These are phyloP conservation scores for Aureobasidium sp. DNA, from an alignment of 2,329 filamentous ascomycete genomes.

Conservation along the genomic window DNA sequence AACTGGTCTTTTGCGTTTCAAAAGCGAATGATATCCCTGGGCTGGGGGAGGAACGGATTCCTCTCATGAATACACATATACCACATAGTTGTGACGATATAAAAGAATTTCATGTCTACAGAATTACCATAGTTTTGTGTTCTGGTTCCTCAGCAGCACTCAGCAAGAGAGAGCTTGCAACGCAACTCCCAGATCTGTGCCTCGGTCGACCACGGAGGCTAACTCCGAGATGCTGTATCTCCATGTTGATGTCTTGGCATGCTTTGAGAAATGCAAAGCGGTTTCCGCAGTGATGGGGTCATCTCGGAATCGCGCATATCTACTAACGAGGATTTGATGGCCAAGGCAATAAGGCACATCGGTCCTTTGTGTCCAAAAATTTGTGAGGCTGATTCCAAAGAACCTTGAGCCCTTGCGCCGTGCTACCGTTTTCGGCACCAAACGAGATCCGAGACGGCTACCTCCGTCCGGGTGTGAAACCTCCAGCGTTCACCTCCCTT, in stretches of 20 bases:
- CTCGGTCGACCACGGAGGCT: background rate
- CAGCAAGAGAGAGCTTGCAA: no score
- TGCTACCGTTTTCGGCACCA: slow-evolving; percentile 2
- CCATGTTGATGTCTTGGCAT: slow-evolving; percentile 8
- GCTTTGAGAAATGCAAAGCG: slow-evolving; percentile 2
- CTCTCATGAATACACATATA: background rate
- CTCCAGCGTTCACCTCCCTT: slow-evolving; percentile 6
- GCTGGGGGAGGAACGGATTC: background rate
- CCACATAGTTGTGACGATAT: slow-evolving; percentile 7
- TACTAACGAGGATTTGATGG: no score
- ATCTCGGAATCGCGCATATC: no score
- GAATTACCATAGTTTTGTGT: no score
- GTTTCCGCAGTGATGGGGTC: background rate
- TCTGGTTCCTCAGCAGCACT: no score
- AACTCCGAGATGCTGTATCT: background rate
- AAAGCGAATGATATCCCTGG: slow-evolving; percentile 15
- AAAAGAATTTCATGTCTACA: slow-evolving; percentile 8
- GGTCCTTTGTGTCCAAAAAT: no score
- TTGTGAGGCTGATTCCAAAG: background rate
- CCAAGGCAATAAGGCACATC: background rate
- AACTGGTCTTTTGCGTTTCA: slow-evolving; percentile 14
- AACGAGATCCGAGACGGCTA: background rate
- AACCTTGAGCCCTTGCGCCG: background rate
- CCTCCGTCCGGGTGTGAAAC: slow-evolving; percentile 1
- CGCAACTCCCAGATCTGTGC: no score